phyloP scores from a whole-genome alignment of 805 yeast species.

The Danielozyma ontarioensis region DNA sequence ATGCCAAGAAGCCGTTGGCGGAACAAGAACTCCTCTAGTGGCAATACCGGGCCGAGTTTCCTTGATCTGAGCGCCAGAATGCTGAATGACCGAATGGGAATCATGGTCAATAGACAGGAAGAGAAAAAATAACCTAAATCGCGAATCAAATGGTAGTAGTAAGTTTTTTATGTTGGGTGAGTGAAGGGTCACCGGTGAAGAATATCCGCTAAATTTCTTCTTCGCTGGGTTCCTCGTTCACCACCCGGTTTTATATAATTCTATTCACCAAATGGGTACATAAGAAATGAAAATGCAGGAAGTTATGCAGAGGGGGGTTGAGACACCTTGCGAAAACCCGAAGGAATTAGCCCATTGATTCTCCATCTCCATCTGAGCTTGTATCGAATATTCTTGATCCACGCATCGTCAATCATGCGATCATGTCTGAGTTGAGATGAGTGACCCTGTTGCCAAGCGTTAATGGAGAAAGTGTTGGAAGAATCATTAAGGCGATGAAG shows the following conservation, averaged over 20 bases:
- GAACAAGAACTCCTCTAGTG: constrained; percentile 37
- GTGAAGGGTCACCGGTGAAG: no score
- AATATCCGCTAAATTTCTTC: neutral
- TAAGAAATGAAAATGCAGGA: constrained; percentile 1
- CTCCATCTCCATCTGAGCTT: constrained; percentile 20
- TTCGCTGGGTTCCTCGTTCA: neutral
- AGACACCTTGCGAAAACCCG: constrained; percentile 1
- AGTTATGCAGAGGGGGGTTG: no score
- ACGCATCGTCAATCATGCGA: constrained; percentile 5
- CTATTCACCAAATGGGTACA: constrained; percentile 1
- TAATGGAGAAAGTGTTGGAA: constrained; percentile 7
- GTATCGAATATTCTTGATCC: constrained; percentile 13
- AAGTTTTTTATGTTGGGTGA: neutral
- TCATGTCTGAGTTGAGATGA: constrained; percentile 5
- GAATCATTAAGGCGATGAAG: constrained; percentile 11
- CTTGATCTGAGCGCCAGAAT: neutral
- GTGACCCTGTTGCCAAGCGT: constrained; percentile 3
- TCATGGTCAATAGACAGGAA: neutral
- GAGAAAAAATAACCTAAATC: neutral
- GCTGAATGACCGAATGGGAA: neutral
- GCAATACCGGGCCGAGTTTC: constrained; percentile 5
- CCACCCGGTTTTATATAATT: constrained; percentile 1
- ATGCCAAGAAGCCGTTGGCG: constrained; percentile 28
- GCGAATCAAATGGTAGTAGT: neutral
- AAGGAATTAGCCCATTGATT: constrained; percentile 16